Base-by-base conservation (phyloP, 176 grass and related monocot genomes). In the Cenchrus americanus region DNA sequence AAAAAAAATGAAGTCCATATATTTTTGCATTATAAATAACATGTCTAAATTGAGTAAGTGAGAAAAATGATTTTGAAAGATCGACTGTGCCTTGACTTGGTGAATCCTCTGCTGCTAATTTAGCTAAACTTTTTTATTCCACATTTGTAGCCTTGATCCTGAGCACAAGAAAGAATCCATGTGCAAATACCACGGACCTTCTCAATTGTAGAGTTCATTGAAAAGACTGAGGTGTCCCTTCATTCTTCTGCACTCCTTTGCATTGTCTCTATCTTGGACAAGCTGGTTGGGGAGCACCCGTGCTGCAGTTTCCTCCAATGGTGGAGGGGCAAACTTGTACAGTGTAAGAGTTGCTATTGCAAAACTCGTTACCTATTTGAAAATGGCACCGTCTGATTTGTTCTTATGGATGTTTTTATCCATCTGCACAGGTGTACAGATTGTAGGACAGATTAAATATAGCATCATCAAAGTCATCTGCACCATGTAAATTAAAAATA, bases 111-210 rank as follows among this genome's bases (percentile, higher is more conserved):
- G 58, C 30, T 43, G 13, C 68, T 77, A 55, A 61, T 66, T 57
- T 60, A 57, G 46, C 44, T 55, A 32, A 63, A 72, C 24, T 66
- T n/a, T 44, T 1, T 77, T 86, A 75, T 81, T 44, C 3, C 10
- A 62, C 23, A 58, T 57, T 64, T 82, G 70, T 89, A 98, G 93
- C 81, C 89, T 98, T 52, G 96, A 98, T 96, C 96, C 96, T 90
- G 93, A 95, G 53, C 93, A 82, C 81, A 98, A 96, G 83, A 98
- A 85, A 88, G 96, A 96, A 89, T 98, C 96, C 3, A 84, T 83
- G 64, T 92, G 90, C 76, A 98, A 98, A 87, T 98, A 98, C 76
- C 34, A 51, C 1, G 96, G 93, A 53, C 83, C 96, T 54, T 90
- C 96, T 78, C 80, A 84, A 76, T 82, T 37, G 19, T 98, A 92